Evolutionary conservation across 768 basidiomycete genomes (phyloP), one percentile per base, ranked within the genome.

Genomic region (Suillus spraguei): DNA sequence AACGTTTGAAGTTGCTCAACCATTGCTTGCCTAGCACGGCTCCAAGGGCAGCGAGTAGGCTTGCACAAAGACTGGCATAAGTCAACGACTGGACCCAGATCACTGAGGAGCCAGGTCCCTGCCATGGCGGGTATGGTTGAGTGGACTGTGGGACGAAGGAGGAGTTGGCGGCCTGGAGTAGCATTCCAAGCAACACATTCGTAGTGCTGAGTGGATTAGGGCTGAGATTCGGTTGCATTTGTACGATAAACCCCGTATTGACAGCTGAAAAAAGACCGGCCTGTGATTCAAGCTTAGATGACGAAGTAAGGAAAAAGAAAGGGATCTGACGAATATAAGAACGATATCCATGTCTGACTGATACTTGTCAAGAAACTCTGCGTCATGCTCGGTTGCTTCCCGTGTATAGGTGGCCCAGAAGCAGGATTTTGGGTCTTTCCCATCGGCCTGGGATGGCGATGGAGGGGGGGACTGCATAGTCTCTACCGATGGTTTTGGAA

Each of bases 321-420:
- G 11, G 1, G 33, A 17, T 52, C 70, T 32, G 50, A 71, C 70
- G 60, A 71, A 71, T 59, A 71, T 63, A 1, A 71, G 59, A 33
- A 70, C 58, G 20, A 67, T 66, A 60, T 71, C 66, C 49, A 71
- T 64, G 39, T 66, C 64, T 44, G 63, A 61, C 22, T 63, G 64
- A 47, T 64, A 69, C 32, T 65, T 63, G 1, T 71, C 66, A 8
- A 68, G 38, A 20, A 69, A 64, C n/a, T 69, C 65, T 28, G 17
- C 55, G 50, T 71, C 66, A 50, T 67, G 62, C 28, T 64, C 62
- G 5, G 56, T 59, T 14, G 68, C 68, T 55, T 69, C 66, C 16
- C 39, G 56, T 38, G 47, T 61, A 47, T 69, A 69, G 20, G 49
- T 59, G 5, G 59, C 65, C 64, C 67, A 69, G 28, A 70, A 65